These are phyloP conservation scores for Diplotaxis tenuifolia DNA, from an alignment of 345 rosid species.

Conservation along the genomic window DNA sequence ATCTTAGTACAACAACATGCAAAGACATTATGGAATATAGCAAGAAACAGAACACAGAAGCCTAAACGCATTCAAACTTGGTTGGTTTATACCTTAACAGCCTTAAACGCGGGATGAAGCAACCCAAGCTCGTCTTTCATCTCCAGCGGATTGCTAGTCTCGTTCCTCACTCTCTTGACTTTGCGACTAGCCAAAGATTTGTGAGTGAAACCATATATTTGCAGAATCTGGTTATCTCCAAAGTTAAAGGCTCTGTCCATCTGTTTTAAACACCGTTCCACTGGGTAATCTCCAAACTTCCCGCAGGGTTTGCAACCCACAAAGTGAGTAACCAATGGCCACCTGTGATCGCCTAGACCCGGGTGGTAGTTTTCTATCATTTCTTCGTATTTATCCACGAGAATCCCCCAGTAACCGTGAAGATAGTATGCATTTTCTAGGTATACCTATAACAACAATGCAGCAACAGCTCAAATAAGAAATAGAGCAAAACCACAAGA, in stretches of 20 bases:
- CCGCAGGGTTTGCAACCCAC: conserved; percentile 88
- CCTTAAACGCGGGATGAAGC: conserved; percentile 47
- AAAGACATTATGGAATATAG: conserved; percentile 25
- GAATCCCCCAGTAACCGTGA: conserved; percentile 72
- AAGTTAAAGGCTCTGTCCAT: conserved; percentile 83
- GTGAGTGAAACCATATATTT: conserved; percentile 67
- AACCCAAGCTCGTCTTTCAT: conserved; percentile 47
- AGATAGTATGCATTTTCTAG: conserved; percentile 67
- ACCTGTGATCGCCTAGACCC: conserved; percentile 63
- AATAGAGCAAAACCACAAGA: neutral
- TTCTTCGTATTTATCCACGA: conserved; percentile 66
- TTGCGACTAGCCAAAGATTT: conserved; percentile 50
- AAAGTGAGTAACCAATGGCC: conserved; percentile 87
- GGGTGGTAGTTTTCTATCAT: conserved; percentile 70
- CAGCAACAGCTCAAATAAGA: conserved; percentile 1
- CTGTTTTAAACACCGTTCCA: conserved; percentile 69
- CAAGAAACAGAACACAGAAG: conserved; percentile 1
- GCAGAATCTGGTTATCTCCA: conserved; percentile 68
- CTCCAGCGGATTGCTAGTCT: conserved; percentile 46
- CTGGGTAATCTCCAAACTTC: conserved; percentile 60
- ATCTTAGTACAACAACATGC: conserved; percentile 37
- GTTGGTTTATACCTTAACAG: conserved; percentile 40
- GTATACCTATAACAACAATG: conserved; percentile 41
- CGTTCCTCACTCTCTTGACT: conserved; percentile 55
- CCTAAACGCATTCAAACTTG: conserved; percentile 31